These are phyloP conservation scores for Trichosanthes truncata DNA, from an alignment of 306 rosid genomes.

Conservation along the genomic window DNA sequence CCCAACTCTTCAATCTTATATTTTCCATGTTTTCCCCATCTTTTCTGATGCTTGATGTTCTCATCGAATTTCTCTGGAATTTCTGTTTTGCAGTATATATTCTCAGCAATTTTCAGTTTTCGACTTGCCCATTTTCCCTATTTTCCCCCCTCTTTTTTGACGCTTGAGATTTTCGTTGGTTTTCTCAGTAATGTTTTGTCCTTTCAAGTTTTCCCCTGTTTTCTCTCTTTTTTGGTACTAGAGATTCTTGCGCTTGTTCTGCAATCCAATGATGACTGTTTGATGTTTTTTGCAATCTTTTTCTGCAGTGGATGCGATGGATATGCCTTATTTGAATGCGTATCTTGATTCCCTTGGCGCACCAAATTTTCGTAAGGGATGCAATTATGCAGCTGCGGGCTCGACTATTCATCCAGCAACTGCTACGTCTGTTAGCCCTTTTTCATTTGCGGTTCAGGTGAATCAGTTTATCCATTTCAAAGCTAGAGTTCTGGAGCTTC, in stretches of 20 bases:
- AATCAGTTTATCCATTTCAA: conserved; percentile 72
- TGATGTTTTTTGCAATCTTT: not conserved
- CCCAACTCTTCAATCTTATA: too few species aligned
- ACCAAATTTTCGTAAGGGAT: conserved; percentile 65
- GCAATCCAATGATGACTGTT: not conserved
- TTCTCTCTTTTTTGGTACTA: not conserved
- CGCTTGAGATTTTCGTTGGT: conserved; percentile 21
- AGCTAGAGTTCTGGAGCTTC: conserved; percentile 57
- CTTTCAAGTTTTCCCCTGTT: not conserved
- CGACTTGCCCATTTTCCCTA: not conserved
- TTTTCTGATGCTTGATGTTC: too few species aligned
- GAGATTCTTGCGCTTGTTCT: not conserved
- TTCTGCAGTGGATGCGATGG: conserved; percentile 72
- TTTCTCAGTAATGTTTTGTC: conserved; percentile 43
- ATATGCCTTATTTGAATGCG: conserved; percentile 60
- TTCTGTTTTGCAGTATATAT: conserved; percentile 20
- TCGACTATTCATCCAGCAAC: conserved; percentile 74
- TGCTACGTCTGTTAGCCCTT: conserved; percentile 53
- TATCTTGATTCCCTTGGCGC: conserved; percentile 69
- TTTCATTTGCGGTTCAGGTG: conserved; percentile 68
- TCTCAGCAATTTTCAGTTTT: not conserved
- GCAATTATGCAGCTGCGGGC: conserved; percentile 88
- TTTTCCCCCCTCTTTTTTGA: not conserved
- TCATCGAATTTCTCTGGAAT: not conserved
- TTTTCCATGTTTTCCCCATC: too few species aligned